phyloP scores from a whole-genome alignment of 2,329 filamentous ascomycete species.

The Bipolaris sorokiniana region DNA sequence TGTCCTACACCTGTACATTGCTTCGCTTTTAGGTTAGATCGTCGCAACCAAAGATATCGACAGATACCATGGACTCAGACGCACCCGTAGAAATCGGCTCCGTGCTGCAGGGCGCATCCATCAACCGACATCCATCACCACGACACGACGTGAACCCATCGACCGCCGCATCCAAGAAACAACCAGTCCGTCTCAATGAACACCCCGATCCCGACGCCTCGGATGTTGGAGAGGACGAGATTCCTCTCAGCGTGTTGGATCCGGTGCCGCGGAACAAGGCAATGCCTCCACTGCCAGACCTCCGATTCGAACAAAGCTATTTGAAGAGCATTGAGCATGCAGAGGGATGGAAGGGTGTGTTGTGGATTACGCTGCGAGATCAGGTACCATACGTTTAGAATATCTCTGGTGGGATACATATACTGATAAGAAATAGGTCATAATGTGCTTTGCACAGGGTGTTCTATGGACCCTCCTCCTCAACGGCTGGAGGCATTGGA shows the following conservation, averaged over 20 bases:
- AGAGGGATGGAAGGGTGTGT: constrained; percentile 78
- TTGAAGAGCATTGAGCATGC: constrained; percentile 84
- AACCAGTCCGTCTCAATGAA: constrained; percentile 59
- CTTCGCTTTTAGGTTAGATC: not conserved
- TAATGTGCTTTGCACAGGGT: constrained; percentile 88
- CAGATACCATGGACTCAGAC: constrained; percentile 59
- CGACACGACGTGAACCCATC: constrained; percentile 80
- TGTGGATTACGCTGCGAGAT: constrained; percentile 84
- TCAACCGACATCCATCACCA: constrained; percentile 74
- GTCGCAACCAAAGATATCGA: constrained; percentile 1
- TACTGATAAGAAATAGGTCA: constrained; percentile 60
- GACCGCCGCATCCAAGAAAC: constrained; percentile 71
- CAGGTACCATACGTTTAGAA: constrained; percentile 64
- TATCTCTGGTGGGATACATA: not conserved
- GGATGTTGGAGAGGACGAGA: constrained; percentile 67
- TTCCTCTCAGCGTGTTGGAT: constrained; percentile 69
- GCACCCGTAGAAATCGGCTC: constrained; percentile 73
- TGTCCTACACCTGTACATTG: constrained; percentile 12
- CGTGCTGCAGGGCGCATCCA: constrained; percentile 79
- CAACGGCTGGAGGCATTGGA: constrained; percentile 90
- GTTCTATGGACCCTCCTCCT: constrained; percentile 85
- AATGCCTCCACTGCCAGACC: constrained; percentile 77
- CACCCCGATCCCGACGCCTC: constrained; percentile 52
- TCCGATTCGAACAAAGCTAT: constrained; percentile 98
- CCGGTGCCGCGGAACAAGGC: constrained; percentile 59